Percentiles rank a stretch among this genome's conserved stretches.
phyloP scores from a whole-genome alignment of 768 basidiomycete species.

The Lyophyllum shimeji region DNA sequence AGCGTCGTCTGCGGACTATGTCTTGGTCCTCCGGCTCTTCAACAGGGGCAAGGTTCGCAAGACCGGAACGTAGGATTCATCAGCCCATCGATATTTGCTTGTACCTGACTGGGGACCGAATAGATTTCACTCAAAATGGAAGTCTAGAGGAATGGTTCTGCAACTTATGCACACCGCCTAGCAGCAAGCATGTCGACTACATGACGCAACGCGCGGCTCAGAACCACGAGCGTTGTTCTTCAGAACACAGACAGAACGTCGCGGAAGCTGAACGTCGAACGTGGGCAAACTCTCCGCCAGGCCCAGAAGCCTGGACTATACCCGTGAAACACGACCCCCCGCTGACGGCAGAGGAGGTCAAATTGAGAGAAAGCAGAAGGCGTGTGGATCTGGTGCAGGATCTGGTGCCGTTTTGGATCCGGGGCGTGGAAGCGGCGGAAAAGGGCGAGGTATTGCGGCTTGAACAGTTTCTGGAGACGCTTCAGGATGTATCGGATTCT shows the following conservation, averaged over 20 bases:
- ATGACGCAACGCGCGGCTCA: constrained; percentile 24
- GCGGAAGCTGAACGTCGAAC: constrained; percentile 13
- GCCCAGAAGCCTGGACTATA: constrained; percentile 23
- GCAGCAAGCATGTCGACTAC: constrained; percentile 34
- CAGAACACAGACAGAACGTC: constrained; percentile 17
- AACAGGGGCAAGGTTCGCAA: constrained; percentile 9
- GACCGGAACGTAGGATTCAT: constrained; percentile 14
- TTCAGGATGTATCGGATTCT: constrained; percentile 29
- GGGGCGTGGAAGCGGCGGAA: constrained; percentile 47
- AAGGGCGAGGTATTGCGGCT: constrained; percentile 40
- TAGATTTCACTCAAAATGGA: constrained; percentile 26
- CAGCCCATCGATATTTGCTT: neutral
- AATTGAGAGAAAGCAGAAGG: constrained; percentile 26
- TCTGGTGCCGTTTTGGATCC: constrained; percentile 54
- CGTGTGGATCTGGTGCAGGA: constrained; percentile 48
- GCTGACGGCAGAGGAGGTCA: constrained; percentile 28
- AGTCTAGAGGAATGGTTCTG: constrained; percentile 27
- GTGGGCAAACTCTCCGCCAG: constrained; percentile 21
- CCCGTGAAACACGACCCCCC: constrained; percentile 18
- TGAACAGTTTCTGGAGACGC: constrained; percentile 45
- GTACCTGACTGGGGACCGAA: neutral
- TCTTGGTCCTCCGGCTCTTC: constrained; percentile 9
- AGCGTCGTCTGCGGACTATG: constrained; percentile 5
- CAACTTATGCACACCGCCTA: constrained; percentile 42
- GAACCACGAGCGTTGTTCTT: constrained; percentile 24